phyloP scores from a whole-genome alignment of 352 stramenopile species.

The Plasmopara viticola region DNA sequence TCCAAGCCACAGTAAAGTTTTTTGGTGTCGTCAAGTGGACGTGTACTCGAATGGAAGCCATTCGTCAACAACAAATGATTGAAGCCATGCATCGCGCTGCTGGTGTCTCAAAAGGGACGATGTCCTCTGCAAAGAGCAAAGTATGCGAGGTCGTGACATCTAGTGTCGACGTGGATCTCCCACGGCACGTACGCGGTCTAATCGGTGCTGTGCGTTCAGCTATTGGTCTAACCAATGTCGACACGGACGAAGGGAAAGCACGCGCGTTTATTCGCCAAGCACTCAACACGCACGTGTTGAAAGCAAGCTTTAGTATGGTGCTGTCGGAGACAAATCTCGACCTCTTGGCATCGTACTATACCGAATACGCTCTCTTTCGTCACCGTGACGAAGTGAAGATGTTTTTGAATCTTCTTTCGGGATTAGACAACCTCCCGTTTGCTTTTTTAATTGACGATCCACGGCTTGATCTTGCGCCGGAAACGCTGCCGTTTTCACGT shows the following conservation, averaged over 20 bases:
- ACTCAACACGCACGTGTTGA: conserved; percentile 77
- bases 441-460: conserved; percentile 74
- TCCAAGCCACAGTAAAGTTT: conserved; percentile 72
- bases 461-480: conserved; percentile 52
- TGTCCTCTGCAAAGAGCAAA: conserved; percentile 23
- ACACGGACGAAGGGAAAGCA: conserved; percentile 68
- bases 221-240: conserved; percentile 56
- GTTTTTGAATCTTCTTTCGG: conserved; percentile 59
- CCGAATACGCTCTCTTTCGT: conserved; percentile 67
- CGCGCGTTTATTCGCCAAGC: conserved; percentile 72
- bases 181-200: conserved; percentile 61
- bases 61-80: conserved; percentile 61
- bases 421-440: conserved; percentile 66
- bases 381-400: conserved; percentile 74
- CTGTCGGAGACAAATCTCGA: conserved; percentile 70
- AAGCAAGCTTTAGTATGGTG: conserved; percentile 61
- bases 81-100: conserved; percentile 52
- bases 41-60: conserved; percentile 67
- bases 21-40: conserved; percentile 84
- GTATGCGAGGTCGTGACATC: conserved; percentile 64
- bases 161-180: conserved; percentile 64
- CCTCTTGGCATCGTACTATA: conserved; percentile 76
- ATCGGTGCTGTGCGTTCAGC: conserved; percentile 52
- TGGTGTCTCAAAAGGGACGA: conserved; percentile 5
- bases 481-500: conserved; percentile 69